Evolutionary conservation across 352 stramenopile genomes (phyloP), one percentile per base, ranked within the genome.

Genomic region (Thalassiosira delicatula): DNA sequence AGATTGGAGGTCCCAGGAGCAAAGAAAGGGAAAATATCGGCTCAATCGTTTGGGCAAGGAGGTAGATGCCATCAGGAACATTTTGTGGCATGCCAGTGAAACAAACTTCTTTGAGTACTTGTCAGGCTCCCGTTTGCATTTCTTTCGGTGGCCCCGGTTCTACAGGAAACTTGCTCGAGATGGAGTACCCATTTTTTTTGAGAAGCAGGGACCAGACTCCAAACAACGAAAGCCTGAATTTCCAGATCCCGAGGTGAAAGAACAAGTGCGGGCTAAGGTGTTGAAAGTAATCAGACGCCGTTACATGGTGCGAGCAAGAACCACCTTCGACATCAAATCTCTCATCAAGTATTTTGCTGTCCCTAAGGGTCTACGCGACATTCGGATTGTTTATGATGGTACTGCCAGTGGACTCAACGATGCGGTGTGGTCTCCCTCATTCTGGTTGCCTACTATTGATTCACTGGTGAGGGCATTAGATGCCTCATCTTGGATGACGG

Each of bases 321-420:
- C 21, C 23, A 3, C 21, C 7, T 32, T 61, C 21, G 33, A 61
- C 3, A 57, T 57, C n/a, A 57, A 23, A 21, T 61, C 21, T 29
- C 17, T 61, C 5, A 61, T 61, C 21, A 30, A 61, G 21, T 61
- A 32, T 27, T 61, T 61, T 3, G 51, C n/a, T n/a, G 30, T 68
- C 12, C 59, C 59, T 3, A 68, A 68, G 30, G 59, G 59, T 11
- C 23, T 30, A 9, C 17, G 53, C 23, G 19, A 68, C 59, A 68
- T 68, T n/a, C 30, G 70, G 19, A 27, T 79, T 23, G 71, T 79
- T 0, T 79, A 79, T 30, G 33, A 79, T 53, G 61, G 57, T 1
- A 73, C 60, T 0, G 53, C 30, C 1, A 74, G 60, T 44, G 23
- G 27, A 0, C 19, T 73, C n/a, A 80, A 80, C n/a, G 33, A 66